phyloP scores from a whole-genome alignment of 2,329 filamentous ascomycete genomes.

The Fusarium sp. region DNA sequence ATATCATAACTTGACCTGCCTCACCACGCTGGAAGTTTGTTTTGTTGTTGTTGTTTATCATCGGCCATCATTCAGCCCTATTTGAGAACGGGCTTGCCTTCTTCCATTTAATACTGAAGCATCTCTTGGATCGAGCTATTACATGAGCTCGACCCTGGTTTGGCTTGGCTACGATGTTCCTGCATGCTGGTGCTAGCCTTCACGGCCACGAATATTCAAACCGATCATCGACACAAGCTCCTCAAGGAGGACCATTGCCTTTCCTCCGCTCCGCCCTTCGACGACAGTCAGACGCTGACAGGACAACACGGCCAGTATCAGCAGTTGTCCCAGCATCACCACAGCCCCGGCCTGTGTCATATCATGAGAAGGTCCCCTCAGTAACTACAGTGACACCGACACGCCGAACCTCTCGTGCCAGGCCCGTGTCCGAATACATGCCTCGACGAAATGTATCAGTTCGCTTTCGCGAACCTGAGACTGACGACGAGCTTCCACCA shows the following conservation, averaged over 20 bases:
- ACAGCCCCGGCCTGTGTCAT: slow-evolving; percentile 45
- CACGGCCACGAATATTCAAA: slow-evolving; percentile 73
- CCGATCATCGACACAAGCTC: slow-evolving; percentile 52
- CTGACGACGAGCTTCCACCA: slow-evolving; percentile 47
- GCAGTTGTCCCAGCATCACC: slow-evolving; percentile 30
- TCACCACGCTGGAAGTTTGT: slow-evolving; percentile 14
- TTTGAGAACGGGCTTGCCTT: slow-evolving; percentile 2
- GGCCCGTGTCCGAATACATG: slow-evolving; percentile 58
- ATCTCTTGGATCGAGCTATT: slow-evolving; percentile 27
- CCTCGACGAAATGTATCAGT: slow-evolving; percentile 61
- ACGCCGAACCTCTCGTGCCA: slow-evolving; percentile 45
- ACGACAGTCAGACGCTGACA: slow-evolving; percentile 53
- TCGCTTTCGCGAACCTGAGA: slow-evolving; percentile 61
- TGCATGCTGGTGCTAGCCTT: slow-evolving; percentile 72
- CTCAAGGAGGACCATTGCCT: slow-evolving; percentile 55
- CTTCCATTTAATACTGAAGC: not conserved
- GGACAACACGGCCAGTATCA: slow-evolving; percentile 34
- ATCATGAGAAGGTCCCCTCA: slow-evolving; percentile 46
- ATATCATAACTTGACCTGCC: slow-evolving; percentile 37
- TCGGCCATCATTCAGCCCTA: not conserved
- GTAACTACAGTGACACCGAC: slow-evolving; percentile 30
- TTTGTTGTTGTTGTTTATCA: slow-evolving; percentile 4
- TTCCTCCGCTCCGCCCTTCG: slow-evolving; percentile 62
- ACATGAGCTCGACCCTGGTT: slow-evolving; percentile 38
- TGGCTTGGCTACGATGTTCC: slow-evolving; percentile 64